Conservation (phyloP, 306 rosid genomes). For the Prinsepia uniflora region DNA sequence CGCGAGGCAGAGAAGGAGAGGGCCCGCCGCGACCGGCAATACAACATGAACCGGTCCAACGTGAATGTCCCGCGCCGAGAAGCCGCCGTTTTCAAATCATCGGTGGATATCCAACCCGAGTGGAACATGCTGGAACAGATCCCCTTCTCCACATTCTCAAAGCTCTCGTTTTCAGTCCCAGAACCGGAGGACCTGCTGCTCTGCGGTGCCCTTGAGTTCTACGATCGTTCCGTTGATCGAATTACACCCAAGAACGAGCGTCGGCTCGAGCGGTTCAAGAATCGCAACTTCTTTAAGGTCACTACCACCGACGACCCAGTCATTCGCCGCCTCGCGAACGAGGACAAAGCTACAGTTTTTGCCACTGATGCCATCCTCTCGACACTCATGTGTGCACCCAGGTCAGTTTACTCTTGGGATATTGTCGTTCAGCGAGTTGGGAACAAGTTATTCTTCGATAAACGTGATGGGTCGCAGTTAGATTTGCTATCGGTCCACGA, state of each 20-base stretch:
- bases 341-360: conserved; percentile 82
- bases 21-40: conserved; percentile 81
- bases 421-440: conserved; percentile 88
- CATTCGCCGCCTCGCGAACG: conserved; percentile 74
- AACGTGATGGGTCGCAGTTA: conserved; percentile 85
- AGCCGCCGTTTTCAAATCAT: conserved; percentile 78
- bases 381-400: conserved; percentile 80
- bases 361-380: conserved; percentile 81
- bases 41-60: conserved; percentile 68
- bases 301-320: conserved; percentile 92
- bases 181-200: conserved; percentile 83
- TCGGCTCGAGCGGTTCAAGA: conserved; percentile 76
- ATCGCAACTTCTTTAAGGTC: conserved; percentile 80
- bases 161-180: conserved; percentile 74
- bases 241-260: conserved; percentile 79
- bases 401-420: conserved; percentile 94
- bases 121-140: conserved; percentile 98
- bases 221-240: conserved; percentile 70
- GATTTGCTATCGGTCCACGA: conserved; percentile 89
- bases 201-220: conserved; percentile 75
- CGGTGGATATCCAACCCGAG: conserved; percentile 86
- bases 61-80: conserved; percentile 63
- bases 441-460: conserved; percentile 82
- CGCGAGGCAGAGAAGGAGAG: conserved; percentile 91
- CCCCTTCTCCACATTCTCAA: conserved; percentile 82